phyloP scores from a whole-genome alignment of 2,329 filamentous ascomycete species.

The Simplicillium sp. region DNA sequence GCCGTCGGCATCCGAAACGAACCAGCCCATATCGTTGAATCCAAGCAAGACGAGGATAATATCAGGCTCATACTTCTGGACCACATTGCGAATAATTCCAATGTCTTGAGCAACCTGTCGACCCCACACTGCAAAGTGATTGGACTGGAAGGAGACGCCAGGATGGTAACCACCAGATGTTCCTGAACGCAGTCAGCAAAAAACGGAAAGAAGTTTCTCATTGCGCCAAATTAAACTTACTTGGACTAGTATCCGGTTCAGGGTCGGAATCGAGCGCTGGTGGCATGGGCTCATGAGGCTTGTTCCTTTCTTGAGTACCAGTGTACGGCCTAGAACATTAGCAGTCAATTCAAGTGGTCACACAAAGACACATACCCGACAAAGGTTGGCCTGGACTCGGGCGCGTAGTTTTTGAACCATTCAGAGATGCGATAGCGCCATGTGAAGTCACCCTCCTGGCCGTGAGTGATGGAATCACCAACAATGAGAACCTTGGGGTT shows the following conservation, averaged over 20 bases:
- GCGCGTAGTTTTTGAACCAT: slow-evolving; percentile 20
- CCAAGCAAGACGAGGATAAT: slow-evolving; percentile 22
- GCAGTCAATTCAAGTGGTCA: slow-evolving; percentile 21
- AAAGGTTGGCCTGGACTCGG: background rate
- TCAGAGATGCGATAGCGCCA: slow-evolving; percentile 31
- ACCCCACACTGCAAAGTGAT: slow-evolving; percentile 24
- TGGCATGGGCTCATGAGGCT: slow-evolving; percentile 5
- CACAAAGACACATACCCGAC: background rate
- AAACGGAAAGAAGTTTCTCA: no score
- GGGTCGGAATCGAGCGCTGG: slow-evolving; percentile 9
- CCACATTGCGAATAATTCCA: slow-evolving; percentile 15
- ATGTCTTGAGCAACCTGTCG: slow-evolving; percentile 20
- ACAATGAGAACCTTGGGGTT: slow-evolving; percentile 20
- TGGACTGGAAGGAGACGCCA: background rate
- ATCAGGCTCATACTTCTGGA: slow-evolving; percentile 19
- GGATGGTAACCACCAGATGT: slow-evolving; percentile 2
- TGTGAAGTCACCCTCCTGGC: slow-evolving; percentile 28
- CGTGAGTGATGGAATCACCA: slow-evolving; percentile 28
- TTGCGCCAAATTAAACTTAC: no score
- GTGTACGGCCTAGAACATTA: no score
- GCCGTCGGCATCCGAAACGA: slow-evolving; percentile 6
- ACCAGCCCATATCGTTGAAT: slow-evolving; percentile 25
- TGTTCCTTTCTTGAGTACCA: slow-evolving; percentile 20
- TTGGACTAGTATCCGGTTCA: slow-evolving; percentile 1
- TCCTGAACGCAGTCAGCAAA: background rate